These are phyloP conservation scores for Solanum appendiculatum DNA, from an alignment of 257 asterid genomes.

Conservation along the genomic window DNA sequence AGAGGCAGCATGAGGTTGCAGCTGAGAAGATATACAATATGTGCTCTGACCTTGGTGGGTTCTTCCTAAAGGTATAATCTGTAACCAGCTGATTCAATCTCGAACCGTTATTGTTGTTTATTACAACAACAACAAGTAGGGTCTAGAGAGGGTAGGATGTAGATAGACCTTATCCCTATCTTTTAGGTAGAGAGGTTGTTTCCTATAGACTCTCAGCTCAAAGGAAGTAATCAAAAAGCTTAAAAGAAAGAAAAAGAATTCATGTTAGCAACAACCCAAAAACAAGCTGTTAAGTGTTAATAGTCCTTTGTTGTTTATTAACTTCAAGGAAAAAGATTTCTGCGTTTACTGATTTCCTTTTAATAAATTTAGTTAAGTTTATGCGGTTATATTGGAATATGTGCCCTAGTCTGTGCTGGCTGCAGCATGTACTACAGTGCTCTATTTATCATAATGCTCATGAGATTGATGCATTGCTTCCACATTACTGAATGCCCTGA, in stretches of 20 bases:
- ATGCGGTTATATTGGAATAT: background rate
- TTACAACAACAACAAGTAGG: background rate
- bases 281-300: background rate
- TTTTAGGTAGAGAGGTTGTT: background rate
- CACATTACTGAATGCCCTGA: too few relatives aligned
- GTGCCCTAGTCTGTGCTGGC: background rate
- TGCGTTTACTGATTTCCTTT: background rate
- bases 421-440: background rate
- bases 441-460: background rate
- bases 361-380: background rate
- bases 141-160: background rate
- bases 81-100: background rate
- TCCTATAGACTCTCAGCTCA: background rate
- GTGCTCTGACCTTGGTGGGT: slow-evolving; percentile 96
- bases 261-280: background rate
- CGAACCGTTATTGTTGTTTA: background rate
- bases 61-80: slow-evolving; percentile 74
- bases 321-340: background rate
- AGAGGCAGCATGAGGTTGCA: slow-evolving; percentile 85
- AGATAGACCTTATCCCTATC: background rate
- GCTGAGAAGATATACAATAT: slow-evolving; percentile 84
- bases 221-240: background rate
- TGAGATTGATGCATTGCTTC: background rate
- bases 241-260: background rate
- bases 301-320: background rate